Evolutionary conservation across 345 rosid species (phyloP), one percentile per base, ranked within the genome.

Genomic region (Eucalyptus pumila): DNA sequence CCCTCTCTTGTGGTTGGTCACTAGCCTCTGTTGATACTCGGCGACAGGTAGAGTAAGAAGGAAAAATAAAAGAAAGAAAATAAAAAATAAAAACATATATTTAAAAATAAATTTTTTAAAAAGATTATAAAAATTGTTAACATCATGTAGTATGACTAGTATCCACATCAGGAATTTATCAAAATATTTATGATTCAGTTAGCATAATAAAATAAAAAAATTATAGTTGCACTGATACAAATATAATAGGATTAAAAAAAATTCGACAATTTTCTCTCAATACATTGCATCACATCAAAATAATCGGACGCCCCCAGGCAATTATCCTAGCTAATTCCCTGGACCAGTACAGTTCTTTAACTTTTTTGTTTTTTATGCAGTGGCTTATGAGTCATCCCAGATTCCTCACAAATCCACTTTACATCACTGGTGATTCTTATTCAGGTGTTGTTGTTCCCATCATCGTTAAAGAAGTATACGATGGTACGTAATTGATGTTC

Each of bases 341-440:
- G 15, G 67, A 60, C 15, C 3, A 12, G 32, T 27, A 27, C 16
- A 27, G 16, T 60, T 60, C 69, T 12, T 10, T 37, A 23, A 27
- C 54, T 26, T 17, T 48, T 48, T 69, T 67, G 15, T 83, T 40
- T 27, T 21, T 37, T 34, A 40, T 62, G 4, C 87, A 92, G 94
- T 93, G 94, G 94, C 90, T 93, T 6, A 11, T 51, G 42, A 76
- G 23, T 44, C 94, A 93, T 86, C 90, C 92, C 9, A 52, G 48
- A 16, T 92, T 91, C 24, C 90, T 62, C 8, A n/a, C 19, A 15
- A 93, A 91, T 91, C 80, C 87, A 34, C 92, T 91, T 80, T 93
- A 91, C 44, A 50, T 93, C 13, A 50, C 89, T 6, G 93, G 94
- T 11, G 94, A 91, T 45, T 93, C 94, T 7, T 93, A 91, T 58